Conservation (phyloP, 345 rosid genomes). For the Populus euphratica region DNA sequence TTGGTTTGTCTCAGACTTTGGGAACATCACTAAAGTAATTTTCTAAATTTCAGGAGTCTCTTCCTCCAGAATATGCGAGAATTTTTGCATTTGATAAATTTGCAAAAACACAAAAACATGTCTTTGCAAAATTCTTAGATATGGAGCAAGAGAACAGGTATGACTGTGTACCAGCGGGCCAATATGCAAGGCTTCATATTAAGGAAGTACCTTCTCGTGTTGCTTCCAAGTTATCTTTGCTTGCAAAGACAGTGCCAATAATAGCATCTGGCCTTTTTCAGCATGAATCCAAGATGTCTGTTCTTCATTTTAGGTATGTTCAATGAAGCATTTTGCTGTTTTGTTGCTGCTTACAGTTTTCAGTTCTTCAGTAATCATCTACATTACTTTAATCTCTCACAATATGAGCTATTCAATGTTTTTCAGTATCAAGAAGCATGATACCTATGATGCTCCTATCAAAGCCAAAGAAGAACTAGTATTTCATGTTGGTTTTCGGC, state of each 20-base stretch:
- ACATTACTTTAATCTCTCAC: conserved; percentile 1
- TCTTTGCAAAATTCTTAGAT: conserved; percentile 52
- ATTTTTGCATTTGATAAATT: conserved; percentile 91
- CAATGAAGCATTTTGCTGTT: not conserved
- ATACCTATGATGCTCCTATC: conserved; percentile 67
- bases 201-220: conserved; percentile 59
- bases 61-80: conserved; percentile 86
- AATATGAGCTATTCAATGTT: conserved; percentile 5
- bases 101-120: conserved; percentile 77
- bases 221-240: conserved; percentile 53
- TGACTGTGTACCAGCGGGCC: conserved; percentile 55
- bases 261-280: conserved; percentile 82
- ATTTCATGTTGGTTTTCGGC: conserved; percentile 95
- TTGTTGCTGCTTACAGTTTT: not conserved
- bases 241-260: conserved; percentile 45
- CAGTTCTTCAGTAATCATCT: conserved; percentile 7
- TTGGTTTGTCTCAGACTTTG: not conserved
- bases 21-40: conserved; percentile 13
- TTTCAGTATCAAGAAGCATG: conserved; percentile 77
- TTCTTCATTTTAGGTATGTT: conserved; percentile 84
- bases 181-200: conserved; percentile 66
- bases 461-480: conserved; percentile 84
- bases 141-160: conserved; percentile 52
- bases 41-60: conserved; percentile 65
- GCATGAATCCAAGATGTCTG: conserved; percentile 97